These are phyloP conservation scores for Oxytropis ochrocephala DNA, from an alignment of 306 rosid genomes.

Conservation along the genomic window DNA sequence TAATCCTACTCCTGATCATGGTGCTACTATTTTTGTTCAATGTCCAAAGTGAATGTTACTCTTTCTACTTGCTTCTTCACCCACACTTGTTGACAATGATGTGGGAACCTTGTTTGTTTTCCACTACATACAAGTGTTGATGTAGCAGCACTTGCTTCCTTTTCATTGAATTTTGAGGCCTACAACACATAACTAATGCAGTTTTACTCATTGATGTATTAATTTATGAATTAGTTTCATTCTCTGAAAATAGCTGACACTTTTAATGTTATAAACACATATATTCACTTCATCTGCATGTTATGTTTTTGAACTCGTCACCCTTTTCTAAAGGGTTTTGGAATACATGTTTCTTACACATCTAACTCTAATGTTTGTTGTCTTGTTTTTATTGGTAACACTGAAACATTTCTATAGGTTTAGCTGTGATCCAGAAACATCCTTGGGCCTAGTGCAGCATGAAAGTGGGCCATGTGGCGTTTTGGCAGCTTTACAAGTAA, in stretches of 20 bases:
- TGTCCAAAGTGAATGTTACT: too few species aligned
- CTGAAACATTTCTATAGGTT: slow-evolving; percentile 45
- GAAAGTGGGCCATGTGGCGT: slow-evolving; percentile 99
- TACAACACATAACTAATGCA: too few species aligned
- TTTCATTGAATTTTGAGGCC: too few species aligned
- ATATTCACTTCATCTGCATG: background rate
- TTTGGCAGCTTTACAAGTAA: slow-evolving; percentile 93
- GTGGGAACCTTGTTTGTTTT: too few species aligned
- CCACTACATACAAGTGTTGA: too few species aligned
- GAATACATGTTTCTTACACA: background rate
- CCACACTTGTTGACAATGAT: too few species aligned
- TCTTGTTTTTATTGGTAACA: slow-evolving; percentile 28
- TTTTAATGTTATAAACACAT: slow-evolving; percentile 1
- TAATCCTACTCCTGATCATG: too few species aligned
- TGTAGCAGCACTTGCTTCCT: too few species aligned
- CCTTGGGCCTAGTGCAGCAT: slow-evolving; percentile 94
- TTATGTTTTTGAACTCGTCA: background rate
- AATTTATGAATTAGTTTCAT: background rate
- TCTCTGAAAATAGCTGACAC: background rate
- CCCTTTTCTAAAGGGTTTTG: background rate
- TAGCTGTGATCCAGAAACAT: slow-evolving; percentile 54
- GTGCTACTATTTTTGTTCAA: too few species aligned
- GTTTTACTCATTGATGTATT: background rate
- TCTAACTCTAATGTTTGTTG: slow-evolving; percentile 9
- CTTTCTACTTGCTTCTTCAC: too few species aligned